These are phyloP conservation scores for Akanthomyces lecanii DNA, from an alignment of 2,329 filamentous ascomycete genomes.

Conservation along the genomic window DNA sequence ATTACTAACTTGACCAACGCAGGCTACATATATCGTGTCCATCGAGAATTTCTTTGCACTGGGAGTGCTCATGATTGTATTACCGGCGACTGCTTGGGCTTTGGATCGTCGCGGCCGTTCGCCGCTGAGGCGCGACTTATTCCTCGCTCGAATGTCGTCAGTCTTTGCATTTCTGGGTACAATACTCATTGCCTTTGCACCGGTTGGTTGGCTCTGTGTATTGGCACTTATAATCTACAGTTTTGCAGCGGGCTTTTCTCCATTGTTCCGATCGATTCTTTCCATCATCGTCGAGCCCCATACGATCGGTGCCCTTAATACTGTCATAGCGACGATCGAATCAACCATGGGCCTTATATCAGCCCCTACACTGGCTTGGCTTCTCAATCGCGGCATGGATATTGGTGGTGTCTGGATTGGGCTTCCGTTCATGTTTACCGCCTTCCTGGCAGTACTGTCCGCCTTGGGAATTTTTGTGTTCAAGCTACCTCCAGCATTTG, in stretches of 20 bases:
- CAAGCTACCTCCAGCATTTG: conserved; percentile 23
- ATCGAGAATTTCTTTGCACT: conserved; percentile 36
- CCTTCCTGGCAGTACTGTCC: conserved; percentile 28
- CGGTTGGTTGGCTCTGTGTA: conserved; percentile 32
- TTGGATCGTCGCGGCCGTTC: conserved; percentile 30
- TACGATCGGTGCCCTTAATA: conserved; percentile 51
- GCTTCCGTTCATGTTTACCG: conserved; percentile 43
- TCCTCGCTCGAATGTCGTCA: conserved; percentile 34
- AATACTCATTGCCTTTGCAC: conserved; percentile 35
- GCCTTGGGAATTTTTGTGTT: conserved; percentile 29
- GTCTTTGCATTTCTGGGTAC: conserved; percentile 30
- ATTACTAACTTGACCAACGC: neutral
- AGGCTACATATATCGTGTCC: conserved; percentile 41
- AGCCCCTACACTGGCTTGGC: conserved; percentile 42
- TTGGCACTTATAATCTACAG: conserved; percentile 41
- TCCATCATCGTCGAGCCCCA: conserved; percentile 50
- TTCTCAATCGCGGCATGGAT: conserved; percentile 43
- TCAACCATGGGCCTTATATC: conserved; percentile 44
- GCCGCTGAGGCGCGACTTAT: conserved; percentile 37
- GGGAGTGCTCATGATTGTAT: conserved; percentile 34
- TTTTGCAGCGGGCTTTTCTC: conserved; percentile 40
- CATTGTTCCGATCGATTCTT: conserved; percentile 46
- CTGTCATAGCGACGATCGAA: conserved; percentile 47
- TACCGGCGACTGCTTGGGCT: conserved; percentile 33
- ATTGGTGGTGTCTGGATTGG: conserved; percentile 46